Conservation (phyloP, 768 basidiomycete genomes). For the Tricholoma terreum region DNA sequence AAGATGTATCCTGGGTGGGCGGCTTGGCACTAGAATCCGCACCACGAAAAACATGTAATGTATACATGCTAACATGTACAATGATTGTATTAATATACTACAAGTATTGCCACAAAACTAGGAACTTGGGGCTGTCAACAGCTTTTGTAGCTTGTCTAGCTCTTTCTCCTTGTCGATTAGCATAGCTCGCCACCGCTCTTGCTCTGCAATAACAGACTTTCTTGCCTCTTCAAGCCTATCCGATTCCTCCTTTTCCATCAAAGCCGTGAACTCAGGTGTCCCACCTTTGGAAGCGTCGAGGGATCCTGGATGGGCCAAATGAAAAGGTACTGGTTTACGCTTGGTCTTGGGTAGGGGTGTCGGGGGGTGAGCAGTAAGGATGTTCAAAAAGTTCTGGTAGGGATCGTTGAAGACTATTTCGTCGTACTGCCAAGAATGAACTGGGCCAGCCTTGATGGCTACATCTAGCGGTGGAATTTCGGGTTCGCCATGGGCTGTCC, state of each 20-base stretch:
- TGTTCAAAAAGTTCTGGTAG: constrained; percentile 78
- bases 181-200: constrained; percentile 63
- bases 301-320: constrained; percentile 57
- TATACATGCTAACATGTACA: background rate
- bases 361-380: constrained; percentile 79
- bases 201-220: constrained; percentile 68
- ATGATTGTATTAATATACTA: background rate
- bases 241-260: constrained; percentile 86
- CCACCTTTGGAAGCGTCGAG: constrained; percentile 66
- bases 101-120: constrained; percentile 4
- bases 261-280: constrained; percentile 77
- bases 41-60: background rate
- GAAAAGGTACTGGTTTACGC: constrained; percentile 67
- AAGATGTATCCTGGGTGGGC: constrained; percentile 94
- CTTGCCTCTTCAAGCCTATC: constrained; percentile 77
- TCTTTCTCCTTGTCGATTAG: constrained; percentile 85
- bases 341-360: constrained; percentile 70
- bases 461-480: constrained; percentile 66
- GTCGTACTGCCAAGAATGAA: constrained; percentile 99
- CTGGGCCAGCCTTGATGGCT: constrained; percentile 67
- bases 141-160: constrained; percentile 63
- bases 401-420: constrained; percentile 97
- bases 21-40: constrained; percentile 59
- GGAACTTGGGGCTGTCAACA: constrained; percentile 31
- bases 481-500: constrained; percentile 62